Evolutionary conservation across 805 yeast species (phyloP).

Genomic region (Candida ulmi): DNA sequence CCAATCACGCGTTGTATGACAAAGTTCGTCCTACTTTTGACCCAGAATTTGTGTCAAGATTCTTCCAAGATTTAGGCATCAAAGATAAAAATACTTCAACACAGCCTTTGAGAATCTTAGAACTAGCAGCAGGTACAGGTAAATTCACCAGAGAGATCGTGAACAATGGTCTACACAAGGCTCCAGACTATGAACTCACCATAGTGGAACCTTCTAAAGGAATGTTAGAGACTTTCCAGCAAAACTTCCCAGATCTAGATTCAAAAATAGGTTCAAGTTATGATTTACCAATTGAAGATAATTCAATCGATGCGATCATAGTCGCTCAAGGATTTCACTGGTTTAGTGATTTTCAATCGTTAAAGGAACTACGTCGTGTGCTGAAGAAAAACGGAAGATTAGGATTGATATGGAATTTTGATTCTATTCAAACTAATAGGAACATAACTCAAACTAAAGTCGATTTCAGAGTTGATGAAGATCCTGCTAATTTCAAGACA

Average conservation of each 20-base stretch:
- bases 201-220: slow-evolving; percentile 55
- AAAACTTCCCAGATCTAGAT: slow-evolving; percentile 40
- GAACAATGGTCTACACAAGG: slow-evolving; percentile 29
- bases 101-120: slow-evolving; percentile 33
- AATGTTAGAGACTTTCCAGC: slow-evolving; percentile 43
- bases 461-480: slow-evolving; percentile 6
- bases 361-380: slow-evolving; percentile 46
- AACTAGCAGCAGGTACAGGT: slow-evolving; percentile 61
- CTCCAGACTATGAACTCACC: slow-evolving; percentile 24
- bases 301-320: slow-evolving; percentile 42
- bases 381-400: slow-evolving; percentile 44
- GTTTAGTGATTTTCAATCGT: slow-evolving; percentile 47
- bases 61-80: slow-evolving; percentile 34
- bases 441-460: slow-evolving; percentile 8
- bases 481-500: slow-evolving; percentile 3
- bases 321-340: slow-evolving; percentile 64
- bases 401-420: slow-evolving; percentile 59
- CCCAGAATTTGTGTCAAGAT: slow-evolving; percentile 34
- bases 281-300: slow-evolving; percentile 38
- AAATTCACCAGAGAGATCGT: slow-evolving; percentile 47
- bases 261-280: slow-evolving; percentile 37
- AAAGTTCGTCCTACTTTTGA: slow-evolving; percentile 45
- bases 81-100: slow-evolving; percentile 10
- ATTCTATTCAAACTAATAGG: slow-evolving; percentile 20
- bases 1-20: slow-evolving; percentile 49